phyloP scores from a whole-genome alignment of 2,329 filamentous ascomycete genomes.

The Pseudogymnoascus pannorum region DNA sequence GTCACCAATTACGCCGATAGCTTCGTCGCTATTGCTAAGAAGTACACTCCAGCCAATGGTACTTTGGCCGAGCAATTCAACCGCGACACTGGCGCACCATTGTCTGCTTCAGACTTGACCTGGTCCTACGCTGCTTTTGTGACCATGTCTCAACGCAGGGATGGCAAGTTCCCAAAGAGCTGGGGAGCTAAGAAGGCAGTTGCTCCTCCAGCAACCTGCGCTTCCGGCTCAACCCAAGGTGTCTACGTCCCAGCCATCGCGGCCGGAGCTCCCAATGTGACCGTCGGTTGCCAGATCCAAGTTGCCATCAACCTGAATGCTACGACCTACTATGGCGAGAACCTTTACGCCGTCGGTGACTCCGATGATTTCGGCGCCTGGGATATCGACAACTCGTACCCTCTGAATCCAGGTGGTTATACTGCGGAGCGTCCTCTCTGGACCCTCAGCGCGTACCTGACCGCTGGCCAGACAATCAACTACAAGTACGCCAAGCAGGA shows the following conservation, averaged over 20 bases:
- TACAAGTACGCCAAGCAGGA: constrained; percentile 41
- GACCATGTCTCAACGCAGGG: constrained; percentile 50
- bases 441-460: constrained; percentile 34
- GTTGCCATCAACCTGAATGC: constrained; percentile 50
- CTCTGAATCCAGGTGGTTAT: constrained; percentile 52
- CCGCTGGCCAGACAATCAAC: constrained; percentile 34
- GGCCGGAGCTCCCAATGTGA: constrained; percentile 39
- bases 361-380: constrained; percentile 53
- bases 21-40: constrained; percentile 41
- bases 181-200: constrained; percentile 47
- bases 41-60: constrained; percentile 50
- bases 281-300: background rate
- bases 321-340: constrained; percentile 52
- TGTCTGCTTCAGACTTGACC: constrained; percentile 62
- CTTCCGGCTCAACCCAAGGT: constrained; percentile 34
- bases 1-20: constrained; percentile 57
- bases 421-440: constrained; percentile 39
- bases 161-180: constrained; percentile 45
- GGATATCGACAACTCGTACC: constrained; percentile 45
- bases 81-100: constrained; percentile 42
- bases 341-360: constrained; percentile 56
- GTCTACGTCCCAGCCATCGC: constrained; percentile 40
- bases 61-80: constrained; percentile 61
- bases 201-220: constrained; percentile 29
- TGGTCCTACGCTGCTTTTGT: constrained; percentile 69